phyloP scores from a whole-genome alignment of 352 stramenopile species.

The Pythium brassicae region DNA sequence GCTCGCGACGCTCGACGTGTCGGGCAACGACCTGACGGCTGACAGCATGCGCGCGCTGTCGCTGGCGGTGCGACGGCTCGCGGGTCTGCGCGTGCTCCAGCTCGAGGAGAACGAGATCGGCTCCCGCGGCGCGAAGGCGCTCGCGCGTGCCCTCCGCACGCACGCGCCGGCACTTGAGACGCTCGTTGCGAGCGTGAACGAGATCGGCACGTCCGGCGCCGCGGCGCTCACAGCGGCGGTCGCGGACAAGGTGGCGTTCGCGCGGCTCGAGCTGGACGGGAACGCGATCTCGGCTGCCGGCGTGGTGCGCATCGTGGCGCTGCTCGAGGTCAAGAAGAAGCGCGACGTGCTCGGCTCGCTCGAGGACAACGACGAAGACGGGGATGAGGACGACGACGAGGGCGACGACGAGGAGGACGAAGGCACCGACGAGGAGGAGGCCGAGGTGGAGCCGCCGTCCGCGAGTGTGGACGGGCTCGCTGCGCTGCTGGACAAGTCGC shows the following conservation, averaged over 20 bases:
- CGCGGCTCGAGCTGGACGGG: conserved; percentile 67
- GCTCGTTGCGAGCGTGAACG: conserved; percentile 85
- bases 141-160: conserved; percentile 70
- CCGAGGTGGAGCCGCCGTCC: conserved; percentile 26
- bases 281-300: conserved; percentile 77
- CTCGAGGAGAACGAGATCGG: conserved; percentile 94
- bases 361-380: conserved; percentile 84
- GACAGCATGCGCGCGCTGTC: conserved; percentile 53
- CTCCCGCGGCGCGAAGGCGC: conserved; percentile 67
- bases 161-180: conserved; percentile 55
- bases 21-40: conserved; percentile 89
- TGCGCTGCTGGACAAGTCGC: conserved; percentile 36
- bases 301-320: conserved; percentile 43
- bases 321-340: conserved; percentile 52
- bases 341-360: conserved; percentile 56
- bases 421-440: conserved; percentile 25
- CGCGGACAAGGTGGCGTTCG: conserved; percentile 46
- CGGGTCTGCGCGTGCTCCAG: conserved; percentile 76
- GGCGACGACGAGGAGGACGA: conserved; percentile 43
- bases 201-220: conserved; percentile 87
- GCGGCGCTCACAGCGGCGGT: conserved; percentile 69
- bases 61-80: conserved; percentile 31
- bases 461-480: conserved; percentile 41
- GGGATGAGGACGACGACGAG: conserved; percentile 59
- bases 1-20: conserved; percentile 88